Conservation (phyloP, 139 green algal species). For the Chlorella sp. region DNA sequence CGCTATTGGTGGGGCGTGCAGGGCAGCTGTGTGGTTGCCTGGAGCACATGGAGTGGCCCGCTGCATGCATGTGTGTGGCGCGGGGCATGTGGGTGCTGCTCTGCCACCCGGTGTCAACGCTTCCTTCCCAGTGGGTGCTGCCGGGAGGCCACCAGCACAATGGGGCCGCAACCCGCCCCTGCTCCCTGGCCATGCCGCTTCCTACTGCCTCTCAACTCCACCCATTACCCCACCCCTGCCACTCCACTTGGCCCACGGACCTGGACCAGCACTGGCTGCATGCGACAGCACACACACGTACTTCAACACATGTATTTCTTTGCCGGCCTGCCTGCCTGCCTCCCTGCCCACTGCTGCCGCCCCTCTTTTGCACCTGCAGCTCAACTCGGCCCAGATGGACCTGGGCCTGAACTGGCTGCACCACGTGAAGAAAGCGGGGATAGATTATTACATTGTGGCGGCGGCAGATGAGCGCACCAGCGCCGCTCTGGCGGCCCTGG, state of each 20-base stretch:
- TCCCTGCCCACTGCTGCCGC: not conserved
- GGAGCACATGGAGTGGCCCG: too few relatives aligned
- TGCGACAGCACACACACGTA: too few relatives aligned
- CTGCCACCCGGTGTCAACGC: too few relatives aligned
- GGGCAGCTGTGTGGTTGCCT: too few relatives aligned
- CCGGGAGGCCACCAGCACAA: not conserved
- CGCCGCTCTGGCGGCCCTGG: not conserved
- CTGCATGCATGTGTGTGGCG: not conserved
- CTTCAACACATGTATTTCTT: too few relatives aligned
- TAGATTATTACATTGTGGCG: not conserved
- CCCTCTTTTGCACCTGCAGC: not conserved
- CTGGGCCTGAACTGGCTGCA: conserved; percentile 31
- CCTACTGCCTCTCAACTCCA: too few relatives aligned
- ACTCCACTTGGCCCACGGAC: too few relatives aligned
- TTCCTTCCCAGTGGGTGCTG: too few relatives aligned
- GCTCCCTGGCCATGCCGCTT: not conserved
- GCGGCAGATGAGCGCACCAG: not conserved
- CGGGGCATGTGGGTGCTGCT: not conserved
- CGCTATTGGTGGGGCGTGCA: too few relatives aligned
- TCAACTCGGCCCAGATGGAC: conserved; percentile 18
- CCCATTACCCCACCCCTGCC: too few relatives aligned
- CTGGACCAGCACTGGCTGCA: too few relatives aligned
- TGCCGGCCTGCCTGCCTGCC: too few relatives aligned
- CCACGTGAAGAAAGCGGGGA: not conserved
- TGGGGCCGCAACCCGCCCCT: not conserved